Evolutionary conservation across 2,329 filamentous ascomycete genomes (phyloP), one percentile per base, ranked within the genome.

Genomic region (Akanthomyces dipterigenus): DNA sequence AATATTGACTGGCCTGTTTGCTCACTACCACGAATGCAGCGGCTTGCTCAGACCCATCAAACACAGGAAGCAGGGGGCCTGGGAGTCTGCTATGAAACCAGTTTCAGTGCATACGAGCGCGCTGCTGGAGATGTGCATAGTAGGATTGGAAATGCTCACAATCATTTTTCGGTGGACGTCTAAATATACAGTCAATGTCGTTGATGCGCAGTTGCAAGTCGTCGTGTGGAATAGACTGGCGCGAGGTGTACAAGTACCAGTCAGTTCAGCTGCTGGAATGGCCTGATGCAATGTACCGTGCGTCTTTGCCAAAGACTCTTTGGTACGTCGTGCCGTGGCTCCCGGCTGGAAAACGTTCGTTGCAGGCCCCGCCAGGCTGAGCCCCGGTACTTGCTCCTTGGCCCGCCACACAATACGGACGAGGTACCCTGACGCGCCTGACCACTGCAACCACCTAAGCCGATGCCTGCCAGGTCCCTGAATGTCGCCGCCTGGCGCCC

Each of bases 381-480:
- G n/a, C 6, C n/a, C 11, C 16, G 42, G 34, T 40, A 58, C 45
- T 16, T 49, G 22, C 14, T 5, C 12, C 4, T 31, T 43, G 16
- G 55, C 45, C 31, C 31, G 18, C 5, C 43, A 46, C 31, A 18
- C 22, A 3, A 34, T 16, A 11, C 9, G 31, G 14, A 26, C 18
- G 28, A 57, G 43, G 55, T 58, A 58, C 55, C 45, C 20, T 38
- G n/a, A n/a, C n/a, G n/a, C n/a, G n/a, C n/a, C 31, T n/a, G 3
- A 11, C 40, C 20, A 26, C 34, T 18, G 22, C 20, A 34, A 9
- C 31, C 31, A n/a, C 5, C 34, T 12, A 36, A 16, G 18, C 18
- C 12, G 36, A 36, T 59, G 46, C 46, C 56, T 43, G 46, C 26
- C 34, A 43, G 36, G 56, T 60, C 56, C 56, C 56, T 60, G 56